Evolutionary conservation across 768 basidiomycete genomes (phyloP), one percentile per base, ranked within the genome.

Genomic region (Boletus reticuloceps): DNA sequence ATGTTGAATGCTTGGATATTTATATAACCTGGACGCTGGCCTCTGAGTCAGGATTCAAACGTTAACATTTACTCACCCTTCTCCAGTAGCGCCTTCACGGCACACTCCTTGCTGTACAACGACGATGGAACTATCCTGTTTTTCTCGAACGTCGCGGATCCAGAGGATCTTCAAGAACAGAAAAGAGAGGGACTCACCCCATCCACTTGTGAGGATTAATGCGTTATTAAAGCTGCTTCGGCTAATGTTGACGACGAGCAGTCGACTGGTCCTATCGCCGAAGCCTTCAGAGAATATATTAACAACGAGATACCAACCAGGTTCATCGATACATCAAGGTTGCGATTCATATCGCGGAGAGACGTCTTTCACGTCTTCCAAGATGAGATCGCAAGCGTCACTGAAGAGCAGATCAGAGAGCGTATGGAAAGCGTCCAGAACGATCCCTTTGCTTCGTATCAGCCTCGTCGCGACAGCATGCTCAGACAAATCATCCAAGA

Each of bases 401-500:
- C 56, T 12, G 58, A 59, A 13, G 36, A 40, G 2, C 36, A 60
- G 7, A 50, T 53, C 17, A 17, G 16, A 10, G 37, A 27, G 20
- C 58, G 58, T 11, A 54, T 54, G 4, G 13, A 14, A 36, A 12
- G 20, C 10, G 16, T 22, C 3, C 41, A 27, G 16, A 39, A 31
- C 25, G 25, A 59, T 7, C 50, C 40, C 1, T 39, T 47, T 1
- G 40, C 44, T 20, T 20, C 42, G 6, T 59, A 58, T 31, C 25
- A 25, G 16, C 49, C 49, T 19, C 58, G 20, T 7, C 52, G 56
- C 14, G 43, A 47, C 31, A 31, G 27, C 9, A 27, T 47, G 9
- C 32, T 58, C 46, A 49, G 44, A 40, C 31, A 54, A n/a, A 54
- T 61, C 39, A 60, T 60, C 34, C 58, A 56, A 45, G 54, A 61